Percentiles rank a stretch among this genome's conserved stretches.
Evolutionary conservation across 2,329 filamentous ascomycete genomes (phyloP).

Genomic region (Trichoderma afroharzianum): DNA sequence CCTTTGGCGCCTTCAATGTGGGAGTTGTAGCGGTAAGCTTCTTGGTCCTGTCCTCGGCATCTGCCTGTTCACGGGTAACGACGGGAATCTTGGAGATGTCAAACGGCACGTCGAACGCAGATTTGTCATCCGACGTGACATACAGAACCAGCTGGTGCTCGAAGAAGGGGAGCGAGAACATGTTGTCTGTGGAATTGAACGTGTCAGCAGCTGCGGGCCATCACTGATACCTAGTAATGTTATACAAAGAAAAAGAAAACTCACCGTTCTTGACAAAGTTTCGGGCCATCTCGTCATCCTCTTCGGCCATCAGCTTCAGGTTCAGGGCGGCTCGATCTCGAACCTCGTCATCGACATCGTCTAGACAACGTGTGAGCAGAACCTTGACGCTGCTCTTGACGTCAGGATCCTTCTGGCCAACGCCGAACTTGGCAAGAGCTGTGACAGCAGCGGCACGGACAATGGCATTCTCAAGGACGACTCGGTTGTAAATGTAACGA

Average conservation of each 20-base stretch:
- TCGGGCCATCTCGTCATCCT: conserved; percentile 81
- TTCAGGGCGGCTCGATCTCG: conserved; percentile 93
- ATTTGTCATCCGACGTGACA: conserved; percentile 86
- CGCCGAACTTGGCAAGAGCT: conserved; percentile 93
- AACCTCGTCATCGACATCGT: conserved; percentile 97
- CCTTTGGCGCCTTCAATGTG: conserved; percentile 87
- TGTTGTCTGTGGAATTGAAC: conserved; percentile 61
- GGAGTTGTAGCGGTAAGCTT: conserved; percentile 92
- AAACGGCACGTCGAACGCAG: conserved; percentile 80
- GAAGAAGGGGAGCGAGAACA: conserved; percentile 91
- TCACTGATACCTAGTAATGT: conserved; percentile 19
- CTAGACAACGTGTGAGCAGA: conserved; percentile 85
- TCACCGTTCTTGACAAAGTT: conserved; percentile 90
- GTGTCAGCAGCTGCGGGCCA: background rate
- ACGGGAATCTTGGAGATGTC: conserved; percentile 88
- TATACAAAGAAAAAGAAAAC: background rate
- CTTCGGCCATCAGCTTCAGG: conserved; percentile 84
- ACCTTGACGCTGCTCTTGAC: conserved; percentile 95
- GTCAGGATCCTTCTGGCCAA: conserved; percentile 92
- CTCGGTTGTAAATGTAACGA: conserved; percentile 97
- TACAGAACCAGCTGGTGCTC: conserved; percentile 98
- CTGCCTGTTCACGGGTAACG: conserved; percentile 91
- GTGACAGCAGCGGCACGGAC: conserved; percentile 94
- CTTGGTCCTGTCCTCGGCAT: conserved; percentile 94
- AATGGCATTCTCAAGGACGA: conserved; percentile 94